Conservation (phyloP, 441 rosid genomes). For the Adansonia madagascariensis region DNA sequence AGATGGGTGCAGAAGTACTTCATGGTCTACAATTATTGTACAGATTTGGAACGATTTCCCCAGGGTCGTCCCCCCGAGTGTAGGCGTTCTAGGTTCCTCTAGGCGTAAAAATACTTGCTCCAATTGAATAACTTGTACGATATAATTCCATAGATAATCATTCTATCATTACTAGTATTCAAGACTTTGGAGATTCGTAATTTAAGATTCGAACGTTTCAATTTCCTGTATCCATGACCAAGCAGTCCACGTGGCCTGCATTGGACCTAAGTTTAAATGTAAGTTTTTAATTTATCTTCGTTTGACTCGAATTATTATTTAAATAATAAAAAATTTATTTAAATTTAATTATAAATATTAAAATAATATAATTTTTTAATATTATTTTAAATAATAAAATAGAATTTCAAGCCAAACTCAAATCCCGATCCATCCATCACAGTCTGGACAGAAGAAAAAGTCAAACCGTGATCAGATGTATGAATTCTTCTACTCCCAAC, state of each 20-base stretch:
- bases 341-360: too few relatives aligned
- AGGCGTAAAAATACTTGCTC: background rate
- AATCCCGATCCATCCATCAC: too few relatives aligned
- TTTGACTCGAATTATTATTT: too few relatives aligned
- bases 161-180: background rate
- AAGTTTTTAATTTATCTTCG: too few relatives aligned
- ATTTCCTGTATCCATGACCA: background rate
- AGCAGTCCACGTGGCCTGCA: too few relatives aligned
- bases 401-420: too few relatives aligned
- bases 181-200: background rate
- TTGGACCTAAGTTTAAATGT: too few relatives aligned
- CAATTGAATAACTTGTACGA: background rate
- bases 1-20: conserved; percentile 48
- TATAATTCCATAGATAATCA: background rate
- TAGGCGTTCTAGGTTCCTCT: conserved; percentile 24
- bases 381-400: too few relatives aligned
- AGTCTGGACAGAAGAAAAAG: background rate
- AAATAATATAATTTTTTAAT: too few relatives aligned
- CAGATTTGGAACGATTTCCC: conserved; percentile 51
- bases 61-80: conserved; percentile 50
- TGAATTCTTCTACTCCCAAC: too few relatives aligned
- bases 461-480: too few relatives aligned
- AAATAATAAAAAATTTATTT: too few relatives aligned
- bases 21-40: conserved; percentile 59
- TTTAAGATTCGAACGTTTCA: background rate